These are phyloP conservation scores for Xylaria flabelliformis DNA, from an alignment of 495 filamentous ascomycete species.

Conservation along the genomic window DNA sequence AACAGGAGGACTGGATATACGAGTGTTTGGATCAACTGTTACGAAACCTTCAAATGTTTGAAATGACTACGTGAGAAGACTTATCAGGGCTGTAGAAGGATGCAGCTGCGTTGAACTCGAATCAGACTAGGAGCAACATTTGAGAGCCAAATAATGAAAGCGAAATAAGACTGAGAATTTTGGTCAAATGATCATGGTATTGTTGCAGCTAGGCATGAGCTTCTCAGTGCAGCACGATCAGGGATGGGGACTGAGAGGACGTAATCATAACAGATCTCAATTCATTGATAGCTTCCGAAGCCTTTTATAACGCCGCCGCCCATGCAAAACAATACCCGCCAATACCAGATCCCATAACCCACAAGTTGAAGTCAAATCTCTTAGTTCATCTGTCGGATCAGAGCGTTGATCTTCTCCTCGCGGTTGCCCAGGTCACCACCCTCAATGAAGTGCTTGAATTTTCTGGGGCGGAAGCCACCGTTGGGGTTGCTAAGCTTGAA, in stretches of 20 bases:
- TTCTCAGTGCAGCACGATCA: conserved; percentile 29
- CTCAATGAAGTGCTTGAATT: conserved; percentile 99
- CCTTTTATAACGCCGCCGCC: conserved; percentile 47
- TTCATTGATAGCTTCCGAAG: conserved; percentile 44
- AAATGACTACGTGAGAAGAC: background rate
- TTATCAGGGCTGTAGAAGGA: background rate
- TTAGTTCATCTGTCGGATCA: conserved; percentile 99
- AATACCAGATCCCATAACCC: conserved; percentile 45
- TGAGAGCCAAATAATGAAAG: background rate
- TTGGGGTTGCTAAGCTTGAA: conserved; percentile 99
- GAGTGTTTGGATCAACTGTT: background rate
- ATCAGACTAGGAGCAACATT: background rate
- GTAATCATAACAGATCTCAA: conserved; percentile 43
- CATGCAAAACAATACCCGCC: conserved; percentile 48
- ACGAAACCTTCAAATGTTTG: background rate
- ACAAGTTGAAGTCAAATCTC: conserved; percentile 25
- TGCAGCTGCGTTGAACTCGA: background rate
- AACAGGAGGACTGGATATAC: background rate
- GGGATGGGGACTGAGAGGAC: conserved; percentile 33
- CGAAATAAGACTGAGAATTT: background rate
- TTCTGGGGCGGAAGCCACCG: conserved; percentile 91
- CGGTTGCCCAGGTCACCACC: conserved; percentile 98
- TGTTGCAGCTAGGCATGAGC: conserved; percentile 28
- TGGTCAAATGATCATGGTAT: conserved; percentile 30
- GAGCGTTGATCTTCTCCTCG: conserved; percentile 96